phyloP scores from a whole-genome alignment of 1,284 basidiomycete genomes.

The Coniferiporia weirii region DNA sequence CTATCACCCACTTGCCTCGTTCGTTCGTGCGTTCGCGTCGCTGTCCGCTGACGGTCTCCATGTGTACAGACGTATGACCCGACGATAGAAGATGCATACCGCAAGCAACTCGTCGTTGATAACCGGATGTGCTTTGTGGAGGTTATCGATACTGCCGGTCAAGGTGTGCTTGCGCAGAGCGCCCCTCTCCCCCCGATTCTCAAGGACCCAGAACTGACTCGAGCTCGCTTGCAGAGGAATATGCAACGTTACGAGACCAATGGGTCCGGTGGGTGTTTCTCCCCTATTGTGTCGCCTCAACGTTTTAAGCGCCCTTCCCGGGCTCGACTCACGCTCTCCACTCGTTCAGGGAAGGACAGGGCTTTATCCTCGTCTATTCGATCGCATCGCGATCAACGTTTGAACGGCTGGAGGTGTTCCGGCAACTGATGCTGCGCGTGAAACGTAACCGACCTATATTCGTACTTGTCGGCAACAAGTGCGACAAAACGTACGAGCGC shows the following conservation, averaged over 20 bases:
- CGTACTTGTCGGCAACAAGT: conserved; percentile 91
- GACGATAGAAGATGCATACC: conserved; percentile 94
- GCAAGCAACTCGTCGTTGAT: conserved; percentile 88
- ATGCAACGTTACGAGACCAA: conserved; percentile 96
- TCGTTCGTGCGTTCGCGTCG: neutral
- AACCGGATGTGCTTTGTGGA: conserved; percentile 90
- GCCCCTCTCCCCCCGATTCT: conserved; percentile 7
- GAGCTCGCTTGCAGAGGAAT: conserved; percentile 66
- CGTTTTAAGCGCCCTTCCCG: neutral
- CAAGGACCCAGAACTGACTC: neutral
- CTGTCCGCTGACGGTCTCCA: neutral
- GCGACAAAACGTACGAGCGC: conserved; percentile 80
- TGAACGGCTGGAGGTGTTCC: conserved; percentile 91
- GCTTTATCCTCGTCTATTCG: conserved; percentile 97
- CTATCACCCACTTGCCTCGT: neutral
- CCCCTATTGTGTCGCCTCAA: neutral
- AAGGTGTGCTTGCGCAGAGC: conserved; percentile 54
- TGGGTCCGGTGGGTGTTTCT: conserved; percentile 82
- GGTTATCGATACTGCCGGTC: conserved; percentile 91
- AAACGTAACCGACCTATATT: conserved; percentile 85
- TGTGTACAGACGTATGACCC: conserved; percentile 72
- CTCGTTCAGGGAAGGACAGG: conserved; percentile 84
- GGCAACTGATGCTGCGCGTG: conserved; percentile 90
- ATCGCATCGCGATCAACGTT: conserved; percentile 94
- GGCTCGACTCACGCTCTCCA: neutral